Evolutionary conservation across 129 eudicot species (phyloP).

Genomic region (Artemisia tridentata): DNA sequence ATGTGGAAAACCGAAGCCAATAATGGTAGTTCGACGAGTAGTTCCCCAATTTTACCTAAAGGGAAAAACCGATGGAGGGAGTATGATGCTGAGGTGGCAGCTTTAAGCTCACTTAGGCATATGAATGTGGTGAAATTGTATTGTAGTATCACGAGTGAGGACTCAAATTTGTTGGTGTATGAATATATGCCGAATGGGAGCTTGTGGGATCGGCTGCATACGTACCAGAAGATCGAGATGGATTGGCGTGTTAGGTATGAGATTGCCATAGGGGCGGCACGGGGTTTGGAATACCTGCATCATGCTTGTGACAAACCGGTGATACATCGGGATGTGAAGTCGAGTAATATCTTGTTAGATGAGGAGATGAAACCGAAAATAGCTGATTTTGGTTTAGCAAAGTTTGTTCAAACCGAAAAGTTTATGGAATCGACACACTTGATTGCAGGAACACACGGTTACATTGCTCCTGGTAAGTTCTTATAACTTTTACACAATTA

Average conservation of each 20-base stretch:
- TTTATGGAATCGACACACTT: slow-evolving; percentile 37
- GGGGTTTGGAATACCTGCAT: slow-evolving; percentile 64
- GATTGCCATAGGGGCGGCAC: slow-evolving; percentile 59
- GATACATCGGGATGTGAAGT: slow-evolving; percentile 66
- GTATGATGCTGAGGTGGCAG: slow-evolving; percentile 70
- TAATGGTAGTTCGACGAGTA: slow-evolving; percentile 38
- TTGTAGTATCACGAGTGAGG: slow-evolving; percentile 65
- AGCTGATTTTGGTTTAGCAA: slow-evolving; percentile 71
- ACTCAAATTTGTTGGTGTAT: slow-evolving; percentile 55
- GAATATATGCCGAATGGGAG: slow-evolving; percentile 72
- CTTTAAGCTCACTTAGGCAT: slow-evolving; percentile 59
- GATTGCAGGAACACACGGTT: slow-evolving; percentile 66
- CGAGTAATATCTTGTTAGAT: slow-evolving; percentile 66
- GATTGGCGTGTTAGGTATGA: slow-evolving; percentile 57
- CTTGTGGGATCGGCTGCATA: slow-evolving; percentile 67
- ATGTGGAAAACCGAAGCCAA: slow-evolving; percentile 47
- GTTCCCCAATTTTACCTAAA: slow-evolving; percentile 42
- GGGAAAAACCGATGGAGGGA: slow-evolving; percentile 38
- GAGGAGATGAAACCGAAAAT: slow-evolving; percentile 64
- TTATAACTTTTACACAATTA: not conserved
- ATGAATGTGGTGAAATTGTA: slow-evolving; percentile 67
- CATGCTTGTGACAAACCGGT: slow-evolving; percentile 65
- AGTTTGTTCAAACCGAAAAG: slow-evolving; percentile 42
- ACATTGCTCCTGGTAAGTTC: slow-evolving; percentile 68
- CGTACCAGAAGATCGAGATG: slow-evolving; percentile 41